phyloP scores from a whole-genome alignment of 2,329 filamentous ascomycete species.

The Botrytis byssoidea region DNA sequence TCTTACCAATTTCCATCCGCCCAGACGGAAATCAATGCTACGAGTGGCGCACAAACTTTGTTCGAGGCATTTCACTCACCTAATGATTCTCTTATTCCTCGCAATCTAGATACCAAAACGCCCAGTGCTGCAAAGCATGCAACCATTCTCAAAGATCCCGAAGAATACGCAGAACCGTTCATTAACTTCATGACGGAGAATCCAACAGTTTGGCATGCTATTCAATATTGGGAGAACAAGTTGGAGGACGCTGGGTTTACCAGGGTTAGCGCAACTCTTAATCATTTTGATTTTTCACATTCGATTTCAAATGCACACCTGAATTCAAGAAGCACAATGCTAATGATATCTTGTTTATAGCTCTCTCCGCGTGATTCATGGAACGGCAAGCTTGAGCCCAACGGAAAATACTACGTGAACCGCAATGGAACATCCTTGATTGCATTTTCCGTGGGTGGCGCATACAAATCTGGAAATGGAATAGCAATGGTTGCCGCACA shows the following conservation, averaged over 20 bases:
- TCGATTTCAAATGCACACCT: not conserved
- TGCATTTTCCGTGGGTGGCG: constrained; percentile 77
- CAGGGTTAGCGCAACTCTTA: constrained; percentile 51
- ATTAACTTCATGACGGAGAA: constrained; percentile 84
- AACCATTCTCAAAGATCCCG: constrained; percentile 43
- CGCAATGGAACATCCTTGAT: constrained; percentile 85
- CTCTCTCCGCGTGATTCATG: constrained; percentile 79
- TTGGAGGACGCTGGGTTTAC: constrained; percentile 71
- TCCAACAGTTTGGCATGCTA: constrained; percentile 90
- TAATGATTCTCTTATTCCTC: not conserved
- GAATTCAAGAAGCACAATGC: not conserved
- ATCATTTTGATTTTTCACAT: not conserved
- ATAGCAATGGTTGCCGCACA: constrained; percentile 88
- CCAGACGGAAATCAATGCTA: no score
- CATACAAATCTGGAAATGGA: constrained; percentile 82
- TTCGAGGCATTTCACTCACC: constrained; percentile 28
- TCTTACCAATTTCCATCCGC: not conserved
- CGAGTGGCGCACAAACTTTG: constrained; percentile 22
- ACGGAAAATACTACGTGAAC: constrained; percentile 85
- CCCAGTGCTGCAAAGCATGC: not conserved
- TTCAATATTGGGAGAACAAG: constrained; percentile 73
- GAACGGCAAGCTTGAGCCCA: constrained; percentile 67
- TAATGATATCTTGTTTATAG: constrained; percentile 40
- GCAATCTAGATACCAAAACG: not conserved
- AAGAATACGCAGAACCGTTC: constrained; percentile 78